Percentiles rank a stretch among this genome's conserved stretches.
Evolutionary conservation across 208 protist genomes (phyloP).

Genomic region (Leptomonas seymouri): DNA sequence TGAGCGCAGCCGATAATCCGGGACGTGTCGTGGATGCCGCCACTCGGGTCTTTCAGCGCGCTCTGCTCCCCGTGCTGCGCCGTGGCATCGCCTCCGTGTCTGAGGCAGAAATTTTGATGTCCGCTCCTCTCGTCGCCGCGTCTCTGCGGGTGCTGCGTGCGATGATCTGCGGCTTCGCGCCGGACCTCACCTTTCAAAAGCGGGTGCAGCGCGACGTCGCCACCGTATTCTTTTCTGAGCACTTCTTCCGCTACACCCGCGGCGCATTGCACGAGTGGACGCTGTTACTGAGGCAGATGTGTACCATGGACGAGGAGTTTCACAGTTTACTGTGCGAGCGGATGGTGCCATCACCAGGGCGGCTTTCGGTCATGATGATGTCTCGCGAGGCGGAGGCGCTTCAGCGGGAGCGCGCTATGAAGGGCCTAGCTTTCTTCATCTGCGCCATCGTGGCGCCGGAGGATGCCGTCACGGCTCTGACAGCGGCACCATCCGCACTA

Average conservation of each 20-base stretch:
- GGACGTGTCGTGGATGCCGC: constrained; percentile 36
- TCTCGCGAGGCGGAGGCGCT: constrained; percentile 47
- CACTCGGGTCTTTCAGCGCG: constrained; percentile 34
- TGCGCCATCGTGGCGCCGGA: constrained; percentile 21
- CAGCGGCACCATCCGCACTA: constrained; percentile 1
- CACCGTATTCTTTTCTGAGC: constrained; percentile 40
- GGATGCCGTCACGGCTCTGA: not conserved
- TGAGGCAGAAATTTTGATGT: constrained; percentile 42
- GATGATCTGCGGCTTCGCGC: constrained; percentile 20
- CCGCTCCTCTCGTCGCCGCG: constrained; percentile 36
- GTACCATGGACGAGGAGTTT: constrained; percentile 10
- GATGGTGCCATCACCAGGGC: constrained; percentile 24
- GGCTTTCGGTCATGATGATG: constrained; percentile 40
- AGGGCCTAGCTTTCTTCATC: constrained; percentile 46
- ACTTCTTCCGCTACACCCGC: constrained; percentile 53
- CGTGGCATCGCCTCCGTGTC: constrained; percentile 43
- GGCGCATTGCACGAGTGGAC: constrained; percentile 45
- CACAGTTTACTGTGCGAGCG: constrained; percentile 26
- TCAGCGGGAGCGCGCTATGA: constrained; percentile 37
- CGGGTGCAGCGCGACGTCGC: constrained; percentile 48
- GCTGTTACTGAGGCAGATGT: constrained; percentile 33
- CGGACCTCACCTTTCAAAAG: constrained; percentile 29
- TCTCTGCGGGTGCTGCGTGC: constrained; percentile 36
- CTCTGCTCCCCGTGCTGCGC: constrained; percentile 41
- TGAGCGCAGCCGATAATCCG: constrained; percentile 26